Evolutionary conservation across 2,329 filamentous ascomycete species (phyloP).

Genomic region (Alternaria brassicae): DNA sequence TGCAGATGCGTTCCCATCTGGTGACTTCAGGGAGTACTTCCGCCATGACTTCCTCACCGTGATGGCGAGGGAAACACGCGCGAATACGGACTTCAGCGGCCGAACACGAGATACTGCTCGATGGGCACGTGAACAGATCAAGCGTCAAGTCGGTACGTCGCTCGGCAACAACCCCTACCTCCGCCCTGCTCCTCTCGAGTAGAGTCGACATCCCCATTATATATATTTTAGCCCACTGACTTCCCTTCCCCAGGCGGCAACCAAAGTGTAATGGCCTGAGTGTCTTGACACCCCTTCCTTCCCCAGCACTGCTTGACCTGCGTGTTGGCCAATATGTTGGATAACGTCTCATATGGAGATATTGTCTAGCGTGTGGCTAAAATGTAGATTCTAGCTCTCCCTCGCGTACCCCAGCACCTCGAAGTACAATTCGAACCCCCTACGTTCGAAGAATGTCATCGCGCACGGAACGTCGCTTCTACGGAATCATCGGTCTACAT

Average conservation of each 20-base stretch:
- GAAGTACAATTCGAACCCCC: neutral
- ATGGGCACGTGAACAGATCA: slow-evolving; percentile 97
- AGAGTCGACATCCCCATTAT: slow-evolving; percentile 6
- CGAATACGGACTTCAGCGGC: slow-evolving; percentile 82
- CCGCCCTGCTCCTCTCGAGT: slow-evolving; percentile 7
- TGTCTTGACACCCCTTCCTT: slow-evolving; percentile 13
- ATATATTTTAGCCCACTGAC: slow-evolving; percentile 34
- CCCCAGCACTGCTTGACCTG: slow-evolving; percentile 22
- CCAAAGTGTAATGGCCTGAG: slow-evolving; percentile 48
- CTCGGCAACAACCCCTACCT: slow-evolving; percentile 19
- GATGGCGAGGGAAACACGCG: slow-evolving; percentile 90
- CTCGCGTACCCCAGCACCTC: slow-evolving; percentile 2
- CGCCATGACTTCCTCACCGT: slow-evolving; percentile 87
- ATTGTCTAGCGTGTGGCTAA: slow-evolving; percentile 26
- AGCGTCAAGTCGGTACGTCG: slow-evolving; percentile 73
- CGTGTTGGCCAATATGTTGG: slow-evolving; percentile 24
- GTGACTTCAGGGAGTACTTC: slow-evolving; percentile 84
- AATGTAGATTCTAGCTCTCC: slow-evolving; percentile 8
- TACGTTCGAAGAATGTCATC: slow-evolving; percentile 1
- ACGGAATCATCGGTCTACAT: neutral
- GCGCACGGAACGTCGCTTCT: neutral
- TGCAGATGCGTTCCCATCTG: slow-evolving; percentile 89
- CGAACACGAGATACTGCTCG: slow-evolving; percentile 93
- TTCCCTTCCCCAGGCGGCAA: slow-evolving; percentile 39
- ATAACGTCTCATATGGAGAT: slow-evolving; percentile 17